phyloP scores from a whole-genome alignment of 257 asterid genomes.

The Nicotiana noctiflora region DNA sequence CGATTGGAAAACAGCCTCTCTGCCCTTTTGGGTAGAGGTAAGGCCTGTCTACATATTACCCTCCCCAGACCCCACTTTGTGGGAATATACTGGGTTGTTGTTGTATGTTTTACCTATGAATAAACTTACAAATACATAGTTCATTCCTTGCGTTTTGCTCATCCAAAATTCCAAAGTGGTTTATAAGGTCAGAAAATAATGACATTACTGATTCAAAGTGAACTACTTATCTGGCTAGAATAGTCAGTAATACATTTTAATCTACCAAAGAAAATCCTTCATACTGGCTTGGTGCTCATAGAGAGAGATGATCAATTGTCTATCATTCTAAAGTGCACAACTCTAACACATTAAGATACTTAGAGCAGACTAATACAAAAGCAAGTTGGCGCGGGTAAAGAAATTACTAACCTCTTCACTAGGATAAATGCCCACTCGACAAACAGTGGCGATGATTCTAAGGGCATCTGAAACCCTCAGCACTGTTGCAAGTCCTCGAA shows the following conservation, averaged over 20 bases:
- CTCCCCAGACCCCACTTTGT: no score
- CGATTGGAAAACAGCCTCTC: no score
- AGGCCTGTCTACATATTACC: no score
- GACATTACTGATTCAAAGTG: neutral
- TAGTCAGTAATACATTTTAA: neutral
- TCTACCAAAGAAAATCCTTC: neutral
- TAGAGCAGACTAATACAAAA: neutral
- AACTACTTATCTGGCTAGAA: neutral
- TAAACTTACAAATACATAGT: neutral
- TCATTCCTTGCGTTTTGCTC: neutral
- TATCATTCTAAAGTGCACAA: neutral
- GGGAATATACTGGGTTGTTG: no score
- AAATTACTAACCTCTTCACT: slow-evolving; percentile 61
- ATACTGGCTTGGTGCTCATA: neutral
- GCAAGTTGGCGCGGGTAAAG: neutral
- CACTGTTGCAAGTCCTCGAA: slow-evolving; percentile 66
- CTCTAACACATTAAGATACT: neutral
- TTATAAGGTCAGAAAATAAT: neutral
- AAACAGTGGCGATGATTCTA: slow-evolving; percentile 51
- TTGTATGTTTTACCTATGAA: neutral
- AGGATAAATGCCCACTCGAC: slow-evolving; percentile 84
- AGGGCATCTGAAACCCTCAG: slow-evolving; percentile 87
- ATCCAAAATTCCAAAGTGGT: neutral
- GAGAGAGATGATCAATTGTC: neutral
- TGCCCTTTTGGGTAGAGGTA: no score